Percentiles rank a stretch among this genome's conserved stretches.
These are phyloP conservation scores for Acacia concinna DNA, from an alignment of 331 rosid species.

Conservation along the genomic window DNA sequence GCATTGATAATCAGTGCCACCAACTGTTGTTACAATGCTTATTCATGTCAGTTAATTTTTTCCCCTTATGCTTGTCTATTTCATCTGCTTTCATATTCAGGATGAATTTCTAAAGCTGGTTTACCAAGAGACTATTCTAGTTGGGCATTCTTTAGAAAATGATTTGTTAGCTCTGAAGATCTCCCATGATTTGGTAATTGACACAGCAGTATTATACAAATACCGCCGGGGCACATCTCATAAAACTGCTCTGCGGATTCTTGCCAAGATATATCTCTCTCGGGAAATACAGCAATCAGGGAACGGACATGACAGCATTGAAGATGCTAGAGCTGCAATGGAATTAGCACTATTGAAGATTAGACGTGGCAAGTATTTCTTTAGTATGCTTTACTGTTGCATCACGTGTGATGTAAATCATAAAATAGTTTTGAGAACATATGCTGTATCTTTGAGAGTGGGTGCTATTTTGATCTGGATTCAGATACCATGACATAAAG, in stretches of 20 bases:
- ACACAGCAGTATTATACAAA: constrained; percentile 83
- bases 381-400: constrained; percentile 24
- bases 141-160: constrained; percentile 95
- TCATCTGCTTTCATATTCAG: constrained; percentile 53
- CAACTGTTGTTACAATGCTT: constrained; percentile 18
- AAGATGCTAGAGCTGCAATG: constrained; percentile 94
- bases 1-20: constrained; percentile 6
- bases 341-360: constrained; percentile 86
- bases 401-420: constrained; percentile 8
- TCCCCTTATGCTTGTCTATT: constrained; percentile 36
- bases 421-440: constrained; percentile 10
- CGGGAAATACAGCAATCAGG: constrained; percentile 87
- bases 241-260: constrained; percentile 83
- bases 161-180: constrained; percentile 88
- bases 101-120: constrained; percentile 75
- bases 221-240: constrained; percentile 69
- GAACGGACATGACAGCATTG: constrained; percentile 91
- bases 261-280: constrained; percentile 73
- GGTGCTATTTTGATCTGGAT: neutral
- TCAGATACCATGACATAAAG: neutral
- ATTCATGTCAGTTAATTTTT: constrained; percentile 31
- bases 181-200: constrained; percentile 71
- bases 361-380: constrained; percentile 56
- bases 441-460: neutral
- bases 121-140: constrained; percentile 78